These are phyloP conservation scores for Albizia julibrissin DNA, from an alignment of 306 rosid species.

Conservation along the genomic window DNA sequence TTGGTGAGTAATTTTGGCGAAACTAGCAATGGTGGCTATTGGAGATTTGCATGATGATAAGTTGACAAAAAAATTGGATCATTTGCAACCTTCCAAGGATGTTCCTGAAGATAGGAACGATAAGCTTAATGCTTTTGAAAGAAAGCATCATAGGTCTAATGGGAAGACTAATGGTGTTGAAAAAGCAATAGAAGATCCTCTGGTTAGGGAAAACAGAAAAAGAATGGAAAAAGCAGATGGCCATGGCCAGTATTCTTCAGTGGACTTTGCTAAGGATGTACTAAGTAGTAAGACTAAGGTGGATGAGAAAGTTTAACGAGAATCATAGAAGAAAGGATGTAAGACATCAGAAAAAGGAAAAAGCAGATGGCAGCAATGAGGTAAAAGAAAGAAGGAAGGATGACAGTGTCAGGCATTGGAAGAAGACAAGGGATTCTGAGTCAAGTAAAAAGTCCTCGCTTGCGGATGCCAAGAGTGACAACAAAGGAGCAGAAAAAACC, in stretches of 20 bases:
- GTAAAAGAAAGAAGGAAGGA: constrained; percentile 68
- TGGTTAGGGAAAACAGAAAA: constrained; percentile 48
- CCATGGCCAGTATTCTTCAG: constrained; percentile 47
- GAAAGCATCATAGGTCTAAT: constrained; percentile 42
- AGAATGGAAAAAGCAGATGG: constrained; percentile 54
- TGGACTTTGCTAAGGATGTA: constrained; percentile 53
- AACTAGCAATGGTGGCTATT: constrained; percentile 43
- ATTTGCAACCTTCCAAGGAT: constrained; percentile 43
- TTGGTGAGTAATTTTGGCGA: constrained; percentile 40
- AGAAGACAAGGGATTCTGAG: constrained; percentile 66
- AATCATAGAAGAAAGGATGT: constrained; percentile 62
- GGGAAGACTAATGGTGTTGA: constrained; percentile 41
- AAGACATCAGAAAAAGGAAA: constrained; percentile 60
- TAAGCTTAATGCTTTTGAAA: constrained; percentile 44
- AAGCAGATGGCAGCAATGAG: constrained; percentile 52
- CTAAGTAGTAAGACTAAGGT: constrained; percentile 54
- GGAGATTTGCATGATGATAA: constrained; percentile 42
- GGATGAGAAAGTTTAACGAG: constrained; percentile 61
- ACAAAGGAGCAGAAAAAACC: constrained; percentile 61
- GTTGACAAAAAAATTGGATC: constrained; percentile 42
- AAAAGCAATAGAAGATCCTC: constrained; percentile 44
- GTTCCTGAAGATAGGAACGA: constrained; percentile 44
- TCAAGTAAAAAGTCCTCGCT: constrained; percentile 67
- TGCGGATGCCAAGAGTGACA: constrained; percentile 62
- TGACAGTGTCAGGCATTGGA: constrained; percentile 46